Evolutionary conservation across 2,329 filamentous ascomycete genomes (phyloP).

Genomic region (Scedosporium boydii): DNA sequence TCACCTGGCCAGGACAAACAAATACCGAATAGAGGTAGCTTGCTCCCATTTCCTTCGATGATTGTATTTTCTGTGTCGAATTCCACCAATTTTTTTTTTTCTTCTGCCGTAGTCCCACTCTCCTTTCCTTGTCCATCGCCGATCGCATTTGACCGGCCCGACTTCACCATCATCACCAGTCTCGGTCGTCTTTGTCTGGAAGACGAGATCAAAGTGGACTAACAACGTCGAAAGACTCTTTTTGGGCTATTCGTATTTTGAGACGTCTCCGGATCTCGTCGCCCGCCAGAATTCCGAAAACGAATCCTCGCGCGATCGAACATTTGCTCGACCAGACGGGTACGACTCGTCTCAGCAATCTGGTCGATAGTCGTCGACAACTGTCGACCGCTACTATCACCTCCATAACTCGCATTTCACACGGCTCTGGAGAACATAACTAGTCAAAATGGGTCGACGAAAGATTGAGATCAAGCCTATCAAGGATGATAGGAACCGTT

Average conservation of each 20-base stretch:
- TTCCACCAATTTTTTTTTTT: neutral
- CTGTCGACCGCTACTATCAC: neutral
- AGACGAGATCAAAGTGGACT: neutral
- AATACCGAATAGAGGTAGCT: neutral
- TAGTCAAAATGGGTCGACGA: slow-evolving; percentile 73
- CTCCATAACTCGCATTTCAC: neutral
- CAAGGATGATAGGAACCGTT: slow-evolving; percentile 96
- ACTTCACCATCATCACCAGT: neutral
- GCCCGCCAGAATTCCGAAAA: too few species aligned
- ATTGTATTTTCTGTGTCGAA: neutral
- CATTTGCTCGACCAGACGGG: neutral
- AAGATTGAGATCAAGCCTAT: slow-evolving; percentile 99
- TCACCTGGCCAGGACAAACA: neutral
- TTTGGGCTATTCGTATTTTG: neutral
- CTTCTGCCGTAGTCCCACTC: neutral
- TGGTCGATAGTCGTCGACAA: neutral
- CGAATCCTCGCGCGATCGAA: too few species aligned
- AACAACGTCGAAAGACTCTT: neutral
- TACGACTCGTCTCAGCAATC: neutral
- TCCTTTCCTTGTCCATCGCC: neutral
- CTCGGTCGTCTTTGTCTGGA: neutral
- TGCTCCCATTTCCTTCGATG: slow-evolving; percentile 3
- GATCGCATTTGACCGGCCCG: neutral
- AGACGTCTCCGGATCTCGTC: neutral
- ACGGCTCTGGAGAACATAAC: neutral